Base-by-base conservation (phyloP, 306 rosid genomes). In the Castanea crenata region DNA sequence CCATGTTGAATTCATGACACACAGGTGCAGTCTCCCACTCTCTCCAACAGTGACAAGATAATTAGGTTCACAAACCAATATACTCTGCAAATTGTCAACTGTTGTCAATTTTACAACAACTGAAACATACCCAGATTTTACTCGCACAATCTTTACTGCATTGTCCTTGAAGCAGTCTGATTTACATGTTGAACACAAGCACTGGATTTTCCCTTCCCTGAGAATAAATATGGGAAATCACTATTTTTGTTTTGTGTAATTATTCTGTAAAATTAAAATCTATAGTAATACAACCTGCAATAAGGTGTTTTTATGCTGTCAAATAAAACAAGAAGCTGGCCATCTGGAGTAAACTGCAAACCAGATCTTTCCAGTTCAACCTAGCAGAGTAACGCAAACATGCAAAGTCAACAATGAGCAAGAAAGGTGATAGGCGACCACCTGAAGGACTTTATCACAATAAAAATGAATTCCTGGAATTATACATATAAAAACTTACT, bases 1-100 rank as follows among this genome's bases (percentile, higher is more conserved):
- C 98, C 98, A 94, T 85, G 82, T 76, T 78, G 98, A 87, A 87
- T 89, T 89, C 98, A 94, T 85, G 85, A 88, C 81, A 97, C 97
- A 94, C 74, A 94, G 83, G 84, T 89, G 93, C 79, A 94, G 73
- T 79, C 92, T 91, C 79, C 98, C 98, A 82, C 91, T 88, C 78
- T 87, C 93, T 74, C 97, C 97, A 76, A 94, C 86, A 82, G 93
- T 89, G 62, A 90, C 91, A 82, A 94, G 89, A 76, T 83, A 76
- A 77, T 89, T 83, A 80, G 96, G 96, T 83, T 89, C 91, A 85
- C 96, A 94, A 63, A 88, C 90, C 92, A 90, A 80, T 68, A 90
- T 25, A 80, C 91, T 76, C 23, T 81, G 89, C 62, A 86, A 63
- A 74, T 65, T 65, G 68, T 89, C 94, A 74, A 41, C 80, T 77